Evolutionary conservation across 306 rosid species (phyloP).

Genomic region (Malus sylvestris): DNA sequence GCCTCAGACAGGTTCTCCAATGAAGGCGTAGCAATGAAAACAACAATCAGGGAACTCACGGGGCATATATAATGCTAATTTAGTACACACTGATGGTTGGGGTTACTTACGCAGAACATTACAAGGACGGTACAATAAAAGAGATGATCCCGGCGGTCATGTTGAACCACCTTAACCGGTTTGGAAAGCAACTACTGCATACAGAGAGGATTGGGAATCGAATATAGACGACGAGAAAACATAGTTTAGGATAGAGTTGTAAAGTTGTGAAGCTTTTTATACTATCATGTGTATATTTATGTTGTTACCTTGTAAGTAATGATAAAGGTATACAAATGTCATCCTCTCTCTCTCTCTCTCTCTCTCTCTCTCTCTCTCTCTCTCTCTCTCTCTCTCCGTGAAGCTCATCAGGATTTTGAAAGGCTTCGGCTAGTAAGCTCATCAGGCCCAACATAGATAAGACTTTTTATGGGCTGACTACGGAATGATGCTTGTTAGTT

Average conservation of each 20-base stretch:
- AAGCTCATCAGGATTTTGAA: too few relatives aligned
- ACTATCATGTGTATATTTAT: neutral
- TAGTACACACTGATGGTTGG: neutral
- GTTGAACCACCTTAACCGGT: neutral
- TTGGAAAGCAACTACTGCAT: neutral
- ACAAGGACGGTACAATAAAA: neutral
- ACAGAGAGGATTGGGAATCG: neutral
- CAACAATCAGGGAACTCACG: neutral
- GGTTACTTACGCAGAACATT: neutral
- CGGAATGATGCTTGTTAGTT: too few relatives aligned
- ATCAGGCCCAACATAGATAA: neutral
- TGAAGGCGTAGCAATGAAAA: neutral
- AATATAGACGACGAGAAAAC: neutral
- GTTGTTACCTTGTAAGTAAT: neutral
- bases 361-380: too few relatives aligned
- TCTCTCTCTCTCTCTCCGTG: neutral
- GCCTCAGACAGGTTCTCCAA: constrained; percentile 34
- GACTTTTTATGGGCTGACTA: neutral
- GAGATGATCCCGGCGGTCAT: neutral
- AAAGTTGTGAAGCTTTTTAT: constrained; percentile 14
- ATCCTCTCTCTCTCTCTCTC: neutral
- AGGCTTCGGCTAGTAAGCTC: too few relatives aligned
- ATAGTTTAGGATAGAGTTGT: constrained; percentile 13
- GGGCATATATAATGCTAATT: neutral
- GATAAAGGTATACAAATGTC: neutral